Base-by-base conservation (phyloP, 1,284 basidiomycete genomes). In the Sporisorium graminicola region DNA sequence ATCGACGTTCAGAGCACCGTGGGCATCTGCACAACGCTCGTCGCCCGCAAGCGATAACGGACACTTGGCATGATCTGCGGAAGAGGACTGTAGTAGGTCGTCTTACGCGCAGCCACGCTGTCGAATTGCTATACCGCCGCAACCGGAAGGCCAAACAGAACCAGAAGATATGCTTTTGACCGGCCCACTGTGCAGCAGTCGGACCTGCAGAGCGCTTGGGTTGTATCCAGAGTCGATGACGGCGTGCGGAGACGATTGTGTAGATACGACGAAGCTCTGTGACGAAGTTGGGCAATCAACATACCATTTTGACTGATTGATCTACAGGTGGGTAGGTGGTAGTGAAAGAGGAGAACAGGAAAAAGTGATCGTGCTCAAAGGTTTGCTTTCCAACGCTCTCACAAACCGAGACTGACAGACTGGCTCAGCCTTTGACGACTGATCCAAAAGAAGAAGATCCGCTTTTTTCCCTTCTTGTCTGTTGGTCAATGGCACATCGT, bases 261-360 rank as follows among this genome's bases (percentile, higher is more conserved):
- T 14, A 37, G 35, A 13, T 33, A 20, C 24, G 14, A 16, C 35
- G 31, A n/a, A 33, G 44, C 55, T 18, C 22, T 37, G 7, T 20
- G 16, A 14, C 22, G 33, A 20, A 20, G 14, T 24, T 14, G 5
- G 2, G 16, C 42, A 50, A 20, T 42, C 33, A 58, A 72, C 69
- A 47, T 72, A 72, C 69, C 69, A 72, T 72, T 66, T 72, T 72
- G 69, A 61, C 63, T 65, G 37, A 58, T 57, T 65, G 63, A 72
- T 65, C 69, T 72, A 72, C 69, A 50, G 69, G 63, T 65, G 60
- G 53, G 54, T 65, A 65, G 69, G 63, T 72, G 63, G 60, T 57
- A 54, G 69, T 72, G 49, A 54, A 44, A 49, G 52, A 44, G 47
- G 56, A 63, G 54, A 47, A 27, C 18, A 50, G 35, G n/a, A 13